Evolutionary conservation across 1,284 basidiomycete genomes (phyloP).

Genomic region (Rhodotorula sp.): DNA sequence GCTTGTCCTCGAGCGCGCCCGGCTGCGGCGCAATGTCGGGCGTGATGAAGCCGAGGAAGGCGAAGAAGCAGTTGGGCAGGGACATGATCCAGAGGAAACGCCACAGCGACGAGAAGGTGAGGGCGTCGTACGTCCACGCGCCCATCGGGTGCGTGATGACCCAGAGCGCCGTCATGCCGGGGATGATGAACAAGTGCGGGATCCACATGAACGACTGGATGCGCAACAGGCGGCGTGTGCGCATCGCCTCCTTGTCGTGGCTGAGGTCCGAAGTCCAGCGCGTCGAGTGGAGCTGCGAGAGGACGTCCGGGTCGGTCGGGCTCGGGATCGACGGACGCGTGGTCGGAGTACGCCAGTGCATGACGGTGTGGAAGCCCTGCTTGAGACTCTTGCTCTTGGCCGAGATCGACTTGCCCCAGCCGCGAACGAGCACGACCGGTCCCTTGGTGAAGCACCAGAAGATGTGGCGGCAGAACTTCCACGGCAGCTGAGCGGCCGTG

Average conservation of each 20-base stretch:
- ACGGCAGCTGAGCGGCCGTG: slow-evolving; percentile 45
- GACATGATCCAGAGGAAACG: slow-evolving; percentile 51
- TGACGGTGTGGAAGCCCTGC: slow-evolving; percentile 40
- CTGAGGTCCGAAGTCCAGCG: slow-evolving; percentile 50
- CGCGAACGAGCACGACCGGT: slow-evolving; percentile 39
- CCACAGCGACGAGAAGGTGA: slow-evolving; percentile 51
- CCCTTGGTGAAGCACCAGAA: slow-evolving; percentile 41
- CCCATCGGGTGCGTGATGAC: slow-evolving; percentile 50
- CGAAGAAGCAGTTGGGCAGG: slow-evolving; percentile 51
- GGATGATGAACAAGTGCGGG: slow-evolving; percentile 49
- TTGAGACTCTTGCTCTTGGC: slow-evolving; percentile 26
- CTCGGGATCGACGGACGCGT: slow-evolving; percentile 45
- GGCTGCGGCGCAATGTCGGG: slow-evolving; percentile 47
- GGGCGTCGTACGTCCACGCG: slow-evolving; percentile 48
- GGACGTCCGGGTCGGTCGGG: slow-evolving; percentile 48
- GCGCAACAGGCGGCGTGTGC: slow-evolving; percentile 48
- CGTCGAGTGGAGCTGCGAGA: slow-evolving; percentile 51
- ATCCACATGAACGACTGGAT: slow-evolving; percentile 49
- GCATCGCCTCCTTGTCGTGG: slow-evolving; percentile 49
- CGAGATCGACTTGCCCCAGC: slow-evolving; percentile 23
- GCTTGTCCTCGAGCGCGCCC: slow-evolving; percentile 49
- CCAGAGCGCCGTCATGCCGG: slow-evolving; percentile 50
- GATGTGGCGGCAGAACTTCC: slow-evolving; percentile 43
- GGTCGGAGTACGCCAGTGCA: slow-evolving; percentile 48
- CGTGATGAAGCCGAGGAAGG: slow-evolving; percentile 51